Percentiles rank a stretch among this genome's conserved stretches.
phyloP scores from a whole-genome alignment of 1,284 basidiomycete species.

The Trichosporon sp. region DNA sequence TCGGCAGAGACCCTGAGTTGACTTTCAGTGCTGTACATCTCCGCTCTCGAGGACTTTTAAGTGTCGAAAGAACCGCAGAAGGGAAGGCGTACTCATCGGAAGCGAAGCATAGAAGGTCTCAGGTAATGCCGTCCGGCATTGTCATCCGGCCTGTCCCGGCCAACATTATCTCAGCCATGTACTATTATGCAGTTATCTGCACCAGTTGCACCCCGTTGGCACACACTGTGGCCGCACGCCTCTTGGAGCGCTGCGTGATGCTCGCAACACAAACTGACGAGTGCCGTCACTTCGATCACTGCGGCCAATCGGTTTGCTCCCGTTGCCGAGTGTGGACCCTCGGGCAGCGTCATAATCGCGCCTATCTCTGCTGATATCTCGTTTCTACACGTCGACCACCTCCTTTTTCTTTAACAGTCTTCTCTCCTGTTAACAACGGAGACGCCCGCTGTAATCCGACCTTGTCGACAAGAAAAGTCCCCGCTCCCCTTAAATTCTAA shows the following conservation, averaged over 20 bases:
- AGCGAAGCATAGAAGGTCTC: constrained; percentile 19
- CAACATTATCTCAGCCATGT: constrained; percentile 2
- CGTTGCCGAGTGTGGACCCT: not conserved
- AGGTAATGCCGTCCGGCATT: not conserved
- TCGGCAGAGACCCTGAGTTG: too few species aligned
- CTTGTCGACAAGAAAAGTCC: not conserved
- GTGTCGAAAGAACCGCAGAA: not conserved
- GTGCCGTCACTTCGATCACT: not conserved
- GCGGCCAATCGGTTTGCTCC: not conserved
- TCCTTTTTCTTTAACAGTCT: not conserved
- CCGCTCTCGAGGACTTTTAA: constrained; percentile 58
- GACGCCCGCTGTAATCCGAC: not conserved
- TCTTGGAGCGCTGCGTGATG: not conserved
- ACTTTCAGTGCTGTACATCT: constrained; percentile 59
- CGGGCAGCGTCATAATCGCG: constrained; percentile 10
- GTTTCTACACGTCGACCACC: constrained; percentile 12
- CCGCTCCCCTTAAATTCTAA: not conserved
- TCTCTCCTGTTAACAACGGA: not conserved
- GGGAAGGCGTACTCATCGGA: not conserved
- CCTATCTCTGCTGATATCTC: constrained; percentile 7
- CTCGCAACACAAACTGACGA: not conserved
- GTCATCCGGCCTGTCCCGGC: not conserved
- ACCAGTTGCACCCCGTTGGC: not conserved
- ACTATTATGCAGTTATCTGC: constrained; percentile 16
- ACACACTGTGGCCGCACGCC: not conserved